A percentile compares a stretch with the other conserved stretches of the same genome.
Evolutionary conservation across 371 early-diverging fungal species (phyloP).

Genomic region (Actinomortierella ambigua): DNA sequence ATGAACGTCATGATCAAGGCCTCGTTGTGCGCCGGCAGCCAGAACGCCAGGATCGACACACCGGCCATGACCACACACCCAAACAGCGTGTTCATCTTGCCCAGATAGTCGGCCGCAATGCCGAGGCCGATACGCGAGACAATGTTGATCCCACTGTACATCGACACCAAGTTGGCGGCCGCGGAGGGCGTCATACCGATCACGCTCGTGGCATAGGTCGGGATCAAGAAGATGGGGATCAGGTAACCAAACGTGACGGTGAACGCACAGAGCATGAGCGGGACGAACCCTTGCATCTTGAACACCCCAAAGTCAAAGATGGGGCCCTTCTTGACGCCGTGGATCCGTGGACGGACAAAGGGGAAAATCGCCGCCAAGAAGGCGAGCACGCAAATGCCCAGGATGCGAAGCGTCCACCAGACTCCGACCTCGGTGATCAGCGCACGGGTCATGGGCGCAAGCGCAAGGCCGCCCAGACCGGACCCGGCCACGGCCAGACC

Average conservation of each 20-base stretch:
- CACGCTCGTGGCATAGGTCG: constrained; percentile 39
- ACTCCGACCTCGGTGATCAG: constrained; percentile 64
- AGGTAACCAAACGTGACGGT: constrained; percentile 48
- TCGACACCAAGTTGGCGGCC: constrained; percentile 56
- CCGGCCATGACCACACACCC: constrained; percentile 50
- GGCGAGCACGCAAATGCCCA: constrained; percentile 59
- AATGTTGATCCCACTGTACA: constrained; percentile 56
- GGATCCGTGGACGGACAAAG: constrained; percentile 51
- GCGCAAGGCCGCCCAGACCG: constrained; percentile 78
- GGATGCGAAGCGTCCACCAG: constrained; percentile 68
- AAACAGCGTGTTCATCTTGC: constrained; percentile 53
- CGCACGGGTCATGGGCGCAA: constrained; percentile 67
- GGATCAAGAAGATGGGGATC: constrained; percentile 42
- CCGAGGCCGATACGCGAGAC: constrained; percentile 53
- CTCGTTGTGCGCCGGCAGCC: constrained; percentile 31
- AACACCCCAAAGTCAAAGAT: constrained; percentile 43
- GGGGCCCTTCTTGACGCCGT: constrained; percentile 45
- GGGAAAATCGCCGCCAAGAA: constrained; percentile 52
- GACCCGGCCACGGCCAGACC: constrained; percentile 83
- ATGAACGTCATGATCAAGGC: constrained; percentile 27
- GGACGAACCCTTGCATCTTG: constrained; percentile 33
- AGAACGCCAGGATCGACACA: constrained; percentile 49
- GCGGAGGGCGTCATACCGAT: constrained; percentile 30
- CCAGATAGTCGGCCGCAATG: constrained; percentile 49
- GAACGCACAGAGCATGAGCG: constrained; percentile 39